Percentiles rank a stretch among this genome's conserved stretches.
These are phyloP conservation scores for Odontarrhena argentea DNA, from an alignment of 345 rosid species.

Conservation along the genomic window DNA sequence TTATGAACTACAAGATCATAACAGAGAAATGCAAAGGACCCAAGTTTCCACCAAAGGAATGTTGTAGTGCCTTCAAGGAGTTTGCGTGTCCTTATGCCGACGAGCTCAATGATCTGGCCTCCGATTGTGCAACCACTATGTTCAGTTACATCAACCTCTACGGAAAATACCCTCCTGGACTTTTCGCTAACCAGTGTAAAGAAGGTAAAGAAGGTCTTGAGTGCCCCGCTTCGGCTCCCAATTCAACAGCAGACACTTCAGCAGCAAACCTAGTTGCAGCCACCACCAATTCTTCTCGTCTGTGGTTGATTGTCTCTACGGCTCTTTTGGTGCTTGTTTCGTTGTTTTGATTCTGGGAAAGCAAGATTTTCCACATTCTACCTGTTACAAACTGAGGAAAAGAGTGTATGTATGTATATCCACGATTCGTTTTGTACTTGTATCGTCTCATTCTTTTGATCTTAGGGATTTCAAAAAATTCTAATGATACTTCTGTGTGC, in stretches of 20 bases:
- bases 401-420: slow-evolving; percentile 35
- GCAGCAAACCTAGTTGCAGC: slow-evolving; percentile 28
- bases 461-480: slow-evolving; percentile 17
- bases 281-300: slow-evolving; percentile 18
- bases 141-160: slow-evolving; percentile 66
- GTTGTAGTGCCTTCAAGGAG: slow-evolving; percentile 57
- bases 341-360: slow-evolving; percentile 31
- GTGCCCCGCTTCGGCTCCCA: slow-evolving; percentile 49
- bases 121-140: slow-evolving; percentile 58
- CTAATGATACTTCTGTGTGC: slow-evolving; percentile 23
- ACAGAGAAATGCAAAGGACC: slow-evolving; percentile 64
- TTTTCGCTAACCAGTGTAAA: slow-evolving; percentile 57
- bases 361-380: background rate
- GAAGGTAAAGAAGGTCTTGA: slow-evolving; percentile 60
- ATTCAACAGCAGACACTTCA: background rate
- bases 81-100: slow-evolving; percentile 66
- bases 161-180: slow-evolving; percentile 68
- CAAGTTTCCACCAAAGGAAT: slow-evolving; percentile 45
- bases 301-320: slow-evolving; percentile 28
- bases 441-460: slow-evolving; percentile 30
- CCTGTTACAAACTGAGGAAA: slow-evolving; percentile 18
- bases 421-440: slow-evolving; percentile 28
- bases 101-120: slow-evolving; percentile 48
- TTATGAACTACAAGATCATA: slow-evolving; percentile 54
- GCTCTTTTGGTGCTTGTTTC: slow-evolving; percentile 36